These are phyloP conservation scores for Croton laevigatus DNA, from an alignment of 441 rosid genomes.

Conservation along the genomic window DNA sequence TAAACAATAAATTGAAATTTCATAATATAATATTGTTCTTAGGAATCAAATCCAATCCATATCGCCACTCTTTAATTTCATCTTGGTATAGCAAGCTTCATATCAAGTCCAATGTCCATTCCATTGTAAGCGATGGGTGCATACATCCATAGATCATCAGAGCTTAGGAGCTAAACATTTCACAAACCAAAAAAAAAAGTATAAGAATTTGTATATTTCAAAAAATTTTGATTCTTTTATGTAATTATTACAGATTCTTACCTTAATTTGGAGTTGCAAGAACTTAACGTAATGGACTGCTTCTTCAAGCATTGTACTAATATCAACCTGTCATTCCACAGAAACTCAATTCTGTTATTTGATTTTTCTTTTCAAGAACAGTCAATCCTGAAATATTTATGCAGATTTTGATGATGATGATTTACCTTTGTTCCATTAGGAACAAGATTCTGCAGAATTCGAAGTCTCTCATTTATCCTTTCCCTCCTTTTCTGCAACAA, in stretches of 20 bases:
- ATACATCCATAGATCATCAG: conserved; percentile 72
- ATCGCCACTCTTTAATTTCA: conserved; percentile 16
- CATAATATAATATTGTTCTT: background rate
- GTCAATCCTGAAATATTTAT: background rate
- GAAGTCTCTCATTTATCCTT: conserved; percentile 63
- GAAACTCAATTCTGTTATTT: background rate
- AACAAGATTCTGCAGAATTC: conserved; percentile 61
- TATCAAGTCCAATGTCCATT: conserved; percentile 65
- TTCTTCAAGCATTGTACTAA: conserved; percentile 84
- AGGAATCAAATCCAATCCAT: background rate
- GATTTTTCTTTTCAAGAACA: background rate
- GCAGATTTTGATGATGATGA: conserved; percentile 24
- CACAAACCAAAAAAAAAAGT: conserved; percentile 15
- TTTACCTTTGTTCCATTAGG: conserved; percentile 84
- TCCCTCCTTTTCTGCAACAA: conserved; percentile 71
- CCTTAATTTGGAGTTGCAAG: conserved; percentile 85
- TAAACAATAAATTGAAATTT: background rate
- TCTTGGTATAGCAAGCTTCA: conserved; percentile 31
- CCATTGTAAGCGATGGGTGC: conserved; percentile 83
- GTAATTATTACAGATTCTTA: conserved; percentile 4
- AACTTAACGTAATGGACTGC: conserved; percentile 74
- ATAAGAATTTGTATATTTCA: background rate
- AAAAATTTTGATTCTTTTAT: background rate
- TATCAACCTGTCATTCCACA: conserved; percentile 53
- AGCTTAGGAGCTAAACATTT: conserved; percentile 56